A percentile compares a stretch with the other conserved stretches of the same genome.
These are phyloP conservation scores for Trichoderma erinaceum DNA, from an alignment of 495 filamentous ascomycete genomes.

Conservation along the genomic window DNA sequence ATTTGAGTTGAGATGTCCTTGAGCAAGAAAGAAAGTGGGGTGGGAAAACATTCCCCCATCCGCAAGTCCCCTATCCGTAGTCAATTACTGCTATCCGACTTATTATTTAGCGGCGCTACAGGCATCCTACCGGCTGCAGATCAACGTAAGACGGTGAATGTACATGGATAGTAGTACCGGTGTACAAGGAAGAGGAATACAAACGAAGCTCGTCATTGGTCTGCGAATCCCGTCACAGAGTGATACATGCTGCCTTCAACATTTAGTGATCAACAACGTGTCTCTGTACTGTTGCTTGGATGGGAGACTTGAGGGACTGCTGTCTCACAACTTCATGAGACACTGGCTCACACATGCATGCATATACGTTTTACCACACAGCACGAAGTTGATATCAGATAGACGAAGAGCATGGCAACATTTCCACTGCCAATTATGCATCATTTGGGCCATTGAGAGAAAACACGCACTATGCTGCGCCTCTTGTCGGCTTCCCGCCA, in stretches of 20 bases:
- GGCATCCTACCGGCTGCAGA: background rate
- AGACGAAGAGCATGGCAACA: background rate
- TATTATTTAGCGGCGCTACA: background rate
- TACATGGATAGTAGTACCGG: background rate
- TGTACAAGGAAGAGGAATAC: background rate
- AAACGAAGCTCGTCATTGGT: too few species aligned
- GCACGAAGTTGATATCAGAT: background rate
- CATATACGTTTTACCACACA: background rate
- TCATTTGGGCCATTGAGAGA: background rate
- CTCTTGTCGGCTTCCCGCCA: background rate
- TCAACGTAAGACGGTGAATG: background rate
- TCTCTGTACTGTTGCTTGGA: too few species aligned
- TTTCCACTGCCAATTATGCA: background rate
- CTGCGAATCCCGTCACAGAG: background rate
- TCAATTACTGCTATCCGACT: too few species aligned
- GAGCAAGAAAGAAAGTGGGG: too few species aligned
- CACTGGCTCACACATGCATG: background rate
- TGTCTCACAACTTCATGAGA: too few species aligned
- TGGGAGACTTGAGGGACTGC: too few species aligned
- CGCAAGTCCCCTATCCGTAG: too few species aligned
- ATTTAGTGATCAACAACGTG: background rate
- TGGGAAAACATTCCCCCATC: too few species aligned
- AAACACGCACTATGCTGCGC: background rate
- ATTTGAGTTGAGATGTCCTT: too few species aligned
- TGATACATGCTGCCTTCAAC: background rate